These are phyloP conservation scores for Pyricularia sp. DNA, from an alignment of 2,329 filamentous ascomycete species.

Conservation along the genomic window DNA sequence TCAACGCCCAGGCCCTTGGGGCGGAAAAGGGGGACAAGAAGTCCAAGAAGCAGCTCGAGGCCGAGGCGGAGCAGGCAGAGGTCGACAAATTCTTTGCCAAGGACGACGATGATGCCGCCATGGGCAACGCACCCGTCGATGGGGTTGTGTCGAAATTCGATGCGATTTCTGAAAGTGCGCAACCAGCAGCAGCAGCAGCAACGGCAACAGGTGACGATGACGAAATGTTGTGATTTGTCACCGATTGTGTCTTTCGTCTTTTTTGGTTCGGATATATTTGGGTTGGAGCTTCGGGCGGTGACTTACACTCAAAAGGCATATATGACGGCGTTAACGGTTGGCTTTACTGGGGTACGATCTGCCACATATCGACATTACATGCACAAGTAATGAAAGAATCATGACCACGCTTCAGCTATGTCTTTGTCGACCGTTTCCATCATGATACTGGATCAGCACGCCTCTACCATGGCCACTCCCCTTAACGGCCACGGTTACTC, in stretches of 20 bases:
- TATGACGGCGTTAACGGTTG: background rate
- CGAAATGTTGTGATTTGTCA: constrained; percentile 12
- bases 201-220: constrained; percentile 8
- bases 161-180: background rate
- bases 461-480: constrained; percentile 39
- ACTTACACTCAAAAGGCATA: background rate
- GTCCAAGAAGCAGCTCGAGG: constrained; percentile 6
- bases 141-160: background rate
- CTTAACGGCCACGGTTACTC: constrained; percentile 24
- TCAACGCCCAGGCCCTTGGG: constrained; percentile 29
- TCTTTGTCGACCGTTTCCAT: background rate
- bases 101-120: constrained; percentile 11
- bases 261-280: constrained; percentile 10
- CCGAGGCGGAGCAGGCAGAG: constrained; percentile 5
- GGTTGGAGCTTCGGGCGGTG: background rate
- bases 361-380: background rate
- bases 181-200: background rate
- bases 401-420: background rate
- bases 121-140: constrained; percentile 10
- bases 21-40: constrained; percentile 4
- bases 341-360: background rate
- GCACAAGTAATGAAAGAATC: background rate
- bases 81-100: constrained; percentile 7
- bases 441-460: constrained; percentile 24
- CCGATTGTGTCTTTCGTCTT: background rate